Percentiles rank a stretch among this genome's conserved stretches.
Evolutionary conservation across 78 protist genomes (phyloP).

Genomic region (slime mould (Dictyostelium discoideum)): DNA sequence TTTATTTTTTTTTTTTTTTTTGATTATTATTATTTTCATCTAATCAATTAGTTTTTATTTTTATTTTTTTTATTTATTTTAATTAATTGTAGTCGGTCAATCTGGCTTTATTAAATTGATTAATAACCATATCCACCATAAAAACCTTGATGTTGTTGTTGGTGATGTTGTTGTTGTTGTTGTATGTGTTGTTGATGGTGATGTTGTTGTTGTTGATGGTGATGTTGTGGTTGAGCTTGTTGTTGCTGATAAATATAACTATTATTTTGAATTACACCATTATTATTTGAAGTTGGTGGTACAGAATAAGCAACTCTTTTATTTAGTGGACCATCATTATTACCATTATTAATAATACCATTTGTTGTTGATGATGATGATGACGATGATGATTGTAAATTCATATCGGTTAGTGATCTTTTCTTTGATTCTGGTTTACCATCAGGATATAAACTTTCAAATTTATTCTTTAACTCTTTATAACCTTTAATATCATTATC

Average conservation of each 20-base stretch:
- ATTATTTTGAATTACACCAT: background rate
- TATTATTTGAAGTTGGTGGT: background rate
- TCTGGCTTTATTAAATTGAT: too few species aligned
- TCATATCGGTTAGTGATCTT: background rate
- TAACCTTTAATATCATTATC: background rate
- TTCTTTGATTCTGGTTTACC: constrained; percentile 20
- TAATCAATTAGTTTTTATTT: too few species aligned
- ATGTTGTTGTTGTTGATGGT: background rate
- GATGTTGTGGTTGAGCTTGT: background rate
- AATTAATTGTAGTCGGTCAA: too few species aligned
- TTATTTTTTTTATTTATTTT: too few species aligned
- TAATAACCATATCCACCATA: background rate
- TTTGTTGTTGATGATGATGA: background rate
- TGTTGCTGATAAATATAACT: background rate
- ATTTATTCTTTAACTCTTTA: background rate
- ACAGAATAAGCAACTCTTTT: constrained; percentile 4
- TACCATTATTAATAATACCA: background rate
- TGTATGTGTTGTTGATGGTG: background rate
- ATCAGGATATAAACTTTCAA: background rate
- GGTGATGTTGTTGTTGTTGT: background rate
- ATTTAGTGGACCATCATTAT: background rate
- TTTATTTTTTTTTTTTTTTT: too few species aligned
- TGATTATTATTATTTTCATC: too few species aligned
- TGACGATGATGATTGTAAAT: background rate
- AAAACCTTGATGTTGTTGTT: background rate